Base-by-base conservation (phyloP, 768 basidiomycete genomes). In the Lentinula raphanica region DNA sequence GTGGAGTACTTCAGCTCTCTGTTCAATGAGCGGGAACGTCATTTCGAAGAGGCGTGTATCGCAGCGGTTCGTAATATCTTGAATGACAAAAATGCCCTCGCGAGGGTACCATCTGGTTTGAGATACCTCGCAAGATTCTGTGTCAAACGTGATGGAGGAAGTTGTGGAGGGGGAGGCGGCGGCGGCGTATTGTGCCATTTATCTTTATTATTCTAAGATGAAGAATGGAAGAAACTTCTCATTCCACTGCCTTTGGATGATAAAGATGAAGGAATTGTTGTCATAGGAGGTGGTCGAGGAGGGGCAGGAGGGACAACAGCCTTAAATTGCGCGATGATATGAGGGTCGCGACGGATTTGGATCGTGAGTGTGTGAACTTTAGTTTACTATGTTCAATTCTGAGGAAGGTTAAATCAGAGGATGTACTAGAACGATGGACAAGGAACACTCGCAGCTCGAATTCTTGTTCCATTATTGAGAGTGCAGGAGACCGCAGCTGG, bases 371-470 rank as follows among this genome's bases (percentile, higher is more conserved):
- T n/a, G 93, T 93, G 73, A 98, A 97, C 68, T 97, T 93, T 55
- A 98, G 85, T 69, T 97, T 97, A 74, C 84, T 92, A 66, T 95
- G 92, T 66, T 94, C 93, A 61, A 94, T 92, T 31, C 92, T 93
- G 62, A 1, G 51, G 27, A 49, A 28, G 11, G 60, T 56, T 40
- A 50, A 46, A 27, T 35, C 29, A 31, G 40, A 58, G 29, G 19
- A 58, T 25, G 28, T 36, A 7, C 9, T 39, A 38, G 29, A 36
- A 29, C 17, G 13, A 35, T 19, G 15, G 5, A 17, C 29, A 46
- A 7, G 46, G 11, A 36, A 46, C 5, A 78, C 91, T 50, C 68
- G 94, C 92, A 95, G 74, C 65, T 95, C 93, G 65, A 95, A 95
- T 68, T 95, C 93, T 68, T 94, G 92, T 48, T 91, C 87, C 95